Evolutionary conservation across 1,139 yeast species (phyloP), one percentile per base, ranked within the genome.

Genomic region (Candida smagusa): DNA sequence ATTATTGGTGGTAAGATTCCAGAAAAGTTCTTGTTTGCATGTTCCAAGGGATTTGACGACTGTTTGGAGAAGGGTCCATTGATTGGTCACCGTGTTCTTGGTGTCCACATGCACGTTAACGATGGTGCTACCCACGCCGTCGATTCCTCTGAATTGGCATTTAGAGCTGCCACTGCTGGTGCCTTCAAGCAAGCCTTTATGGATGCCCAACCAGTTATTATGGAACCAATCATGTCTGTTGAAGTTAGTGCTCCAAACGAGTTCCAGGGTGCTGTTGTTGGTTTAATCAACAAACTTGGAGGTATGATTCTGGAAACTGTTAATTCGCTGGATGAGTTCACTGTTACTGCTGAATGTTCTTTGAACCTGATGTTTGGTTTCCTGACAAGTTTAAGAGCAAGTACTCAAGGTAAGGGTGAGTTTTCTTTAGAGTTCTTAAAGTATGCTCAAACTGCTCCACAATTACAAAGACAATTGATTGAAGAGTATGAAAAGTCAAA

Each of bases 321-420:
- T 53, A 88, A 90, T 58, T 94, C 92, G 25, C 82, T 84, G 39
- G 98, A 94, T 51, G 99, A 94, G 61, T 92, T 94, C 66, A 87
- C 95, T 9, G 81, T 92, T 44, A 79, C 79, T 42, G 95, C 97
- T 25, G 97, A 92, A 62, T 90, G 97, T 68, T 84, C 98, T 9
- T 79, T 94, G 65, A 89, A 89, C 71, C 77, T 88, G 44, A 81
- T 94, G 89, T 94, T 94, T 61, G 98, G 98, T 16, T 88, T 92
- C 62, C 96, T 97, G 9, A 87, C 97, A 9, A 81, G 88, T 21
- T 75, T 94, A 60, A 84, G 99, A 72, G 97, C 98, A 28, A 84
- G 87, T 45, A 92, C 98, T 19, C 98, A 94, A 67, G 99, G 99
- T 65, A 94, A 94, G 64, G 98, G 98, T 54, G 98, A 94, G 66